phyloP scores from a whole-genome alignment of 495 filamentous ascomycete genomes.

The Talaromyces thailandensis region DNA sequence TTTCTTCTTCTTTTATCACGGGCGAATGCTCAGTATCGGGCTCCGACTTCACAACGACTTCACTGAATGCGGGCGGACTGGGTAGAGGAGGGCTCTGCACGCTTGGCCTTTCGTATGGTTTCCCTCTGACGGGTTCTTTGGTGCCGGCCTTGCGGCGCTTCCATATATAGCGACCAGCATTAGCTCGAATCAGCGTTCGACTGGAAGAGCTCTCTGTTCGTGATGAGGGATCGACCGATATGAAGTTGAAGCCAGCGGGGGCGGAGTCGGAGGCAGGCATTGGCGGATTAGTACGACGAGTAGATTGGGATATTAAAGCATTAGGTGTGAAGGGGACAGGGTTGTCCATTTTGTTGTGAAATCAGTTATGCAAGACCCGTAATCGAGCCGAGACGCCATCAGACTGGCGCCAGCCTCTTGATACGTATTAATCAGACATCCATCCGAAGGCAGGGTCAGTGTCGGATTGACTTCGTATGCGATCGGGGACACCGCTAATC shows the following conservation, averaged over 20 bases:
- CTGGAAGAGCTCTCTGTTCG: constrained; percentile 7
- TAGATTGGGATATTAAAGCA: not conserved
- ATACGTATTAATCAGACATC: not conserved
- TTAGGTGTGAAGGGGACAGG: constrained; percentile 4
- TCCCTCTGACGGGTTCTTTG: not conserved
- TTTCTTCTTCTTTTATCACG: not conserved
- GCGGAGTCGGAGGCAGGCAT: not conserved
- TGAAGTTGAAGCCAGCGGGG: constrained; percentile 4
- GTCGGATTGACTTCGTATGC: not conserved
- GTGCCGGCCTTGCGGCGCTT: constrained; percentile 6
- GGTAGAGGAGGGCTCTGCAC: not conserved
- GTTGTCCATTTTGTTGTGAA: constrained; percentile 2
- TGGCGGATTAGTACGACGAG: not conserved
- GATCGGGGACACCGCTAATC: not conserved
- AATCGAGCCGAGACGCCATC: not conserved
- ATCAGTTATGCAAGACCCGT: not conserved
- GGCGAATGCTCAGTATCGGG: not conserved
- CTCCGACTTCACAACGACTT: not conserved
- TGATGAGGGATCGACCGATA: constrained; percentile 6
- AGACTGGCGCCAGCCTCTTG: constrained; percentile 1
- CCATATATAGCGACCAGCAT: constrained; percentile 8
- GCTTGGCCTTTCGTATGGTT: constrained; percentile 2
- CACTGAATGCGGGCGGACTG: not conserved
- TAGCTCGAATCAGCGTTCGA: constrained; percentile 4
- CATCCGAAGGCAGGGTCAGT: not conserved